phyloP scores from a whole-genome alignment of 1,284 basidiomycete genomes.

The Neotropicomus parvogracilis region DNA sequence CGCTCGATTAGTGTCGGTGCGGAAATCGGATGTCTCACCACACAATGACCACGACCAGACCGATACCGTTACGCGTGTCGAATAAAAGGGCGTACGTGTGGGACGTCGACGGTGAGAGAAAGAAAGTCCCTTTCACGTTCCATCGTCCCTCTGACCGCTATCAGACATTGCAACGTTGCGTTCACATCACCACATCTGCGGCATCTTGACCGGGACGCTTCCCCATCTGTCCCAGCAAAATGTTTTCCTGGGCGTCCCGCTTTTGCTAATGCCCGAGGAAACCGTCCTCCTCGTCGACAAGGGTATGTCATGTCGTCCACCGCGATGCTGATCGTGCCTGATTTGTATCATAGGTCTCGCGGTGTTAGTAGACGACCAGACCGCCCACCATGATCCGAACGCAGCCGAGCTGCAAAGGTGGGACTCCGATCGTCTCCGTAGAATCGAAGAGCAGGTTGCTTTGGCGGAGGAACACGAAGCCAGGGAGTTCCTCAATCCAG shows the following conservation, averaged over 20 bases:
- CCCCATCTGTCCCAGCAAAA: slow-evolving; percentile 97
- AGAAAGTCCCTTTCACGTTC: background rate
- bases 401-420: slow-evolving; percentile 51
- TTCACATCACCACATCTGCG: slow-evolving; percentile 78
- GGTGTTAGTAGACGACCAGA: slow-evolving; percentile 71
- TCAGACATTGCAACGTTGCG: slow-evolving; percentile 78
- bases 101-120: slow-evolving; percentile 64
- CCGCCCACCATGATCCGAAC: slow-evolving; percentile 60
- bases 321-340: slow-evolving; percentile 1
- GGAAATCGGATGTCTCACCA: slow-evolving; percentile 17
- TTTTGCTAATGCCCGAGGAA: slow-evolving; percentile 89
- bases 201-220: slow-evolving; percentile 85
- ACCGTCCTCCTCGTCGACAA: slow-evolving; percentile 82
- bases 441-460: slow-evolving; percentile 45
- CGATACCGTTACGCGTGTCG: slow-evolving; percentile 55
- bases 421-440: slow-evolving; percentile 47
- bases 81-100: slow-evolving; percentile 74
- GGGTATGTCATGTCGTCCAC: slow-evolving; percentile 41
- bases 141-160: slow-evolving; percentile 13
- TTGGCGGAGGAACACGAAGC: slow-evolving; percentile 43
- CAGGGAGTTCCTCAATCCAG: slow-evolving; percentile 42
- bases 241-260: slow-evolving; percentile 88
- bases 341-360: slow-evolving; percentile 56
- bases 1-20: slow-evolving; percentile 5
- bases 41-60: slow-evolving; percentile 19